Evolutionary conservation across 495 filamentous ascomycete genomes (phyloP).

Genomic region (Xylaria acuta): DNA sequence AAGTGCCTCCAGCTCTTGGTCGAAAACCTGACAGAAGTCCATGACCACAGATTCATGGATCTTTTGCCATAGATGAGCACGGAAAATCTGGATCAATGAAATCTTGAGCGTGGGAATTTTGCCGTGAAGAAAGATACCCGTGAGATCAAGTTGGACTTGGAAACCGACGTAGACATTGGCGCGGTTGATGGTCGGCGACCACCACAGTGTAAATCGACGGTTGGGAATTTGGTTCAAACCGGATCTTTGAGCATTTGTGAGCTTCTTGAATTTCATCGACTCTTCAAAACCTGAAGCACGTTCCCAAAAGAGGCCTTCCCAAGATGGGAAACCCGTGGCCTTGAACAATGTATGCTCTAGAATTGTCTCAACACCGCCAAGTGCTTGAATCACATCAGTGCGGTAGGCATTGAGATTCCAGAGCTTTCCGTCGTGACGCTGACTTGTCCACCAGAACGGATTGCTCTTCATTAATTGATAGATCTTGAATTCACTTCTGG

Average conservation of each 20-base stretch:
- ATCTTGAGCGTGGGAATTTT: constrained; percentile 99
- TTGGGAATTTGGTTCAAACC: constrained; percentile 99
- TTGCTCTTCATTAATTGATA: constrained; percentile 99
- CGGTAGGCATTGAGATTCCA: constrained; percentile 99
- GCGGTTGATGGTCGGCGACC: constrained; percentile 83
- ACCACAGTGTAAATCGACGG: constrained; percentile 99
- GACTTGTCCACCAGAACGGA: constrained; percentile 99
- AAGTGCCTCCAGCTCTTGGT: constrained; percentile 94
- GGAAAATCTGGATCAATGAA: constrained; percentile 98
- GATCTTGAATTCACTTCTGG: constrained; percentile 95
- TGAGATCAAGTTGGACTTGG: constrained; percentile 98
- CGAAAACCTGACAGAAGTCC: constrained; percentile 99
- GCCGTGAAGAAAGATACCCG: constrained; percentile 98
- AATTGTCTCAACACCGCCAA: constrained; percentile 99
- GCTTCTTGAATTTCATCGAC: constrained; percentile 98
- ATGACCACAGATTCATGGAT: constrained; percentile 99
- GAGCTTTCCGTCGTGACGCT: constrained; percentile 96
- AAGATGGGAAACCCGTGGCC: constrained; percentile 96
- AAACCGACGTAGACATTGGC: constrained; percentile 93
- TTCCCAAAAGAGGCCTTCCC: constrained; percentile 99
- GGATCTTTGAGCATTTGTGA: constrained; percentile 97
- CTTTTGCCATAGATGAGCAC: constrained; percentile 99
- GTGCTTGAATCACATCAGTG: constrained; percentile 97
- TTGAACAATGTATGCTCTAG: constrained; percentile 98
- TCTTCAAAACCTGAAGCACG: constrained; percentile 82